phyloP scores from a whole-genome alignment of 441 rosid species.

The Oxalis stricta region DNA sequence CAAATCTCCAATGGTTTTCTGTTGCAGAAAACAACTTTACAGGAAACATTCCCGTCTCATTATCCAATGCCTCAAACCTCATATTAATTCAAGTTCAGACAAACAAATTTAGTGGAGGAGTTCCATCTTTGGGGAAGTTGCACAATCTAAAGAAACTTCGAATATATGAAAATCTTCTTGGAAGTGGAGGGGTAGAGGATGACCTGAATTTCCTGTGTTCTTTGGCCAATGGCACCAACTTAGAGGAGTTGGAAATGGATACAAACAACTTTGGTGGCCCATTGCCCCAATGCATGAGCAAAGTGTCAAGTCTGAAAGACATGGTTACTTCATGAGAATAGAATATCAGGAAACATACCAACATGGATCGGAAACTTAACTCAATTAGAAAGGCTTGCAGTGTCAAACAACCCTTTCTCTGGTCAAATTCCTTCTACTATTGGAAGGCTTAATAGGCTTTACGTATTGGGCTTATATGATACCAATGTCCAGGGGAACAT shows the following conservation, averaged over 20 bases:
- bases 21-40: neutral
- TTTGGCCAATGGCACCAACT: neutral
- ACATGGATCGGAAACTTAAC: neutral
- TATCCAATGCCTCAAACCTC: slow-evolving; percentile 10
- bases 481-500: too few species aligned
- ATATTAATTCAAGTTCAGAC: neutral
- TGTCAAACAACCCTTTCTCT: too few species aligned
- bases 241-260: neutral
- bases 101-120: slow-evolving; percentile 4
- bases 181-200: neutral
- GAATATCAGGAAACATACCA: neutral
- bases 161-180: neutral
- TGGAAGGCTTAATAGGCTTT: too few species aligned
- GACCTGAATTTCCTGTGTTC: slow-evolving; percentile 7
- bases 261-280: neutral
- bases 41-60: slow-evolving; percentile 2
- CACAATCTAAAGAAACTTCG: neutral
- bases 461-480: too few species aligned
- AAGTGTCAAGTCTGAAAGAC: neutral
- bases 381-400: neutral
- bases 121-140: slow-evolving; percentile 2
- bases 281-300: neutral
- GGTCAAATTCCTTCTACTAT: too few species aligned
- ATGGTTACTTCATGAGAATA: neutral
- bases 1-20: neutral